Conservation (phyloP, 192 early-diverging fungal genomes). For the Linnemannia exigua region DNA sequence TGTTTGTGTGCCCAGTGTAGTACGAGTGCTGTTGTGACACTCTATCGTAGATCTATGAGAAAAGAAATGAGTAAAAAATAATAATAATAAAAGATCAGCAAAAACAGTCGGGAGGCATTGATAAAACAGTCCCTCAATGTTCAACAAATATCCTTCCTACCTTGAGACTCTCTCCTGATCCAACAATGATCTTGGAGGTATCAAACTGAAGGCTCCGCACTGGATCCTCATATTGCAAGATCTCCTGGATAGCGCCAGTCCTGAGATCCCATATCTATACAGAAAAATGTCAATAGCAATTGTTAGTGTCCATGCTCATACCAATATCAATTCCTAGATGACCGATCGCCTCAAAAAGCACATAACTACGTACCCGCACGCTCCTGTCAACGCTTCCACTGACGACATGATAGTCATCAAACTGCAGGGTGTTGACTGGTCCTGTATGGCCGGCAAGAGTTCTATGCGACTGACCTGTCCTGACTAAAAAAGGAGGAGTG, state of each 20-base stretch:
- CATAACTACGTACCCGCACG: conserved; percentile 59
- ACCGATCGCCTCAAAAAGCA: background rate
- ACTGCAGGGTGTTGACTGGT: conserved; percentile 71
- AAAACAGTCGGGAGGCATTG: background rate
- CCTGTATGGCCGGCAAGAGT: conserved; percentile 75
- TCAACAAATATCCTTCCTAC: conserved; percentile 7
- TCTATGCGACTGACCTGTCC: conserved; percentile 81
- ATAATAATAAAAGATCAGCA: too few species aligned
- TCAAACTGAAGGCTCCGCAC: conserved; percentile 69
- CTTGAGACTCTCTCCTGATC: conserved; percentile 63
- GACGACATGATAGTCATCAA: conserved; percentile 79
- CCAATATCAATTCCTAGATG: background rate
- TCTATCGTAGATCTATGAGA: conserved; percentile 70
- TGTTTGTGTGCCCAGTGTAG: conserved; percentile 64
- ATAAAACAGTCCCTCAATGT: background rate
- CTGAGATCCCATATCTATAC: conserved; percentile 82
- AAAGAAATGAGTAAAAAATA: background rate
- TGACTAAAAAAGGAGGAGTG: conserved; percentile 48
- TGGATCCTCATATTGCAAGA: conserved; percentile 64
- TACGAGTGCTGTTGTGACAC: conserved; percentile 74
- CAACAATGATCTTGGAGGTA: conserved; percentile 68
- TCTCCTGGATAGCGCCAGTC: conserved; percentile 74
- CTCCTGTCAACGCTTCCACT: conserved; percentile 80
- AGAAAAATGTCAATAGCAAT: background rate
- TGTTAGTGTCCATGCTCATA: background rate